Evolutionary conservation across 179 eudicot species (phyloP).

Genomic region (Spergularia azorica): DNA sequence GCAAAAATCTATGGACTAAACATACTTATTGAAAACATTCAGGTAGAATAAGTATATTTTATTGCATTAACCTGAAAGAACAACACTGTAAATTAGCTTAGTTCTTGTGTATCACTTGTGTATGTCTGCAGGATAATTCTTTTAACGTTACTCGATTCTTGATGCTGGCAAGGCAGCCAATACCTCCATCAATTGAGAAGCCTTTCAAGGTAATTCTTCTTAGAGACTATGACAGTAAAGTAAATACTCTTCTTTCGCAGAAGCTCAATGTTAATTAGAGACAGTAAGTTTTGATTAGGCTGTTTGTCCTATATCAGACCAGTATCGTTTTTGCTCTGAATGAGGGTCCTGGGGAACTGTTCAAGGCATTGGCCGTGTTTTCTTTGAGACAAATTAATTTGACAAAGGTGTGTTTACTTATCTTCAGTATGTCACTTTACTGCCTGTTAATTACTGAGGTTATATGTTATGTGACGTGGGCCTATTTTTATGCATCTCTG

Average conservation of each 20-base stretch:
- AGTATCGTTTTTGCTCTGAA: constrained; percentile 81
- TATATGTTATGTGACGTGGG: constrained; percentile 1
- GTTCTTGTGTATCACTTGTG: not conserved
- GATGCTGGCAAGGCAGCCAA: constrained; percentile 65
- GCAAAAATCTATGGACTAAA: constrained; percentile 60
- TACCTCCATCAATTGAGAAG: constrained; percentile 42
- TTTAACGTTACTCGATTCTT: constrained; percentile 63
- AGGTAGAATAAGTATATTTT: constrained; percentile 33
- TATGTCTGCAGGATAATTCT: constrained; percentile 47
- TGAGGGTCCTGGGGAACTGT: constrained; percentile 85
- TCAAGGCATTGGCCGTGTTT: constrained; percentile 79
- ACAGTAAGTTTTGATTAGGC: not conserved
- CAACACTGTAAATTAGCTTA: not conserved
- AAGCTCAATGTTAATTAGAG: not conserved
- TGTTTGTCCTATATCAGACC: constrained; percentile 41
- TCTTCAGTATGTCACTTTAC: not conserved
- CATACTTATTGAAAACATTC: constrained; percentile 60
- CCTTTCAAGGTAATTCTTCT: constrained; percentile 52
- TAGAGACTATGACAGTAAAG: not conserved
- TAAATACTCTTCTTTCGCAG: not conserved
- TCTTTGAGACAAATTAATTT: constrained; percentile 71
- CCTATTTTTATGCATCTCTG: not conserved
- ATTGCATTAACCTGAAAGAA: not conserved
- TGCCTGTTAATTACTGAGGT: constrained; percentile 1
- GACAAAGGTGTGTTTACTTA: constrained; percentile 50